Base-by-base conservation (phyloP, 768 basidiomycete genomes). In the Hypholoma sublateritium region DNA sequence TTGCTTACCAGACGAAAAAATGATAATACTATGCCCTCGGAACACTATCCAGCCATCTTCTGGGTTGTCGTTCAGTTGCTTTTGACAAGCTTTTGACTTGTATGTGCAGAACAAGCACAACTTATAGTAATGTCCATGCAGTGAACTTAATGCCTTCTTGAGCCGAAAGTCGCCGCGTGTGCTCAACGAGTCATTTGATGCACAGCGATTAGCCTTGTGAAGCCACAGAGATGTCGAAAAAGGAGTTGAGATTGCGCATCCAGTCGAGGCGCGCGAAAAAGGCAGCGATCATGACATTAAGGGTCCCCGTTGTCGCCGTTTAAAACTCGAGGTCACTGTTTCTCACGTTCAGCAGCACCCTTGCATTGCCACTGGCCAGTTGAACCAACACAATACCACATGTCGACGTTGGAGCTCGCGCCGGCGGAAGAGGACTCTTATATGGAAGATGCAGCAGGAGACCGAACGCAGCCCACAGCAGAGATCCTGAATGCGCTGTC, bases 401-500 rank as follows among this genome's bases (percentile, higher is more conserved):
- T 62, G 62, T 57, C 62, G 36, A 60, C 58, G 50, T 45, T 50
- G 28, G 58, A 59, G 58, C 52, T 50, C 58, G 53, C 56, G 28
- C 24, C 56, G 35, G 46, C 56, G 45, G 62, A 54, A 55, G 62
- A 66, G 45, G 66, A 69, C 34, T 53, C 63, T 37, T 65, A 58
- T 55, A 35, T 60, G 51, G 65, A 65, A 45, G 54, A 60, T 63
- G 44, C 59, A 48, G 69, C 34, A 28, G 56, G 66, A 62, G 70
- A 72, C 57, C 63, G 55, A 56, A 72, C 72, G 0, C 74, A 73
- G 50, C 71, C 73, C 21, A 69, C 70, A 9, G 63, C 66, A 64
- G 75, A 77, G 32, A 71, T 75, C 37, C 48, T 76, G 59, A 73
- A 69, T 54, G 69, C 70, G 17, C 59, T 77, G 56, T 67, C 67